Base-by-base conservation (phyloP, 2,329 filamentous ascomycete genomes). In the Penicillium polonicum region DNA sequence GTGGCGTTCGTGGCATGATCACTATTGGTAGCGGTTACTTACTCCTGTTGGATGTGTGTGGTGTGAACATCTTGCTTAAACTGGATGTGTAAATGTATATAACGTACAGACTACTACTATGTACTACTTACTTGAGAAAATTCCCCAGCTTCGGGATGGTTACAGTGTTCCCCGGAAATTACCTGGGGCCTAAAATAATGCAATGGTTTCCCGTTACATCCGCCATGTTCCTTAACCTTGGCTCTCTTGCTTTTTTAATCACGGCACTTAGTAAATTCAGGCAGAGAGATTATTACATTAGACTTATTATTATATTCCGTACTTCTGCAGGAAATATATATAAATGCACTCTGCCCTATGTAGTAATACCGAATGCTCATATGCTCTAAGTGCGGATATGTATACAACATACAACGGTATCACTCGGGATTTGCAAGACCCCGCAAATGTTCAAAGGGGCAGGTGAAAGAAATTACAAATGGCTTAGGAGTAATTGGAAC, bases 1-100 rank as follows among this genome's bases (percentile, higher is more conserved):
- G 64, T 63, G 59, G 57, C 53, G 61, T 56, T 36, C 15, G 63
- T 66, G 49, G 65, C 61, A 62, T 66, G 63, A 63, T 62, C 49
- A 27, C 10, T 19, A 35, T 52, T 13, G 42, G 38, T 38, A 36
- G 38, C 29, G 8, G 21, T 55, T 44, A 36, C 50, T 33, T 31
- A 17, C 39, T 21, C 21, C 23, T 29, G 41, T 45, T 33, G n/a
- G 5, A 25, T 9, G 15, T 13, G 35, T 39, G 23, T n/a, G 19
- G 29, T 23, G 38, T 43, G 49, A 41, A 5, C 9, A 42, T 41
- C 25, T 51, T 51, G n/a, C 15, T 6, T 44, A 29, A n/a, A 45
- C 39, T 25, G 15, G 17, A 29, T 35, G 39, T 43, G 21, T 35
- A 19, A 23, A 25, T 35, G 23, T 35, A 35, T 27, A 35, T 27